Evolutionary conservation across 441 rosid species (phyloP).

Genomic region (Gossypium schwendimanii): DNA sequence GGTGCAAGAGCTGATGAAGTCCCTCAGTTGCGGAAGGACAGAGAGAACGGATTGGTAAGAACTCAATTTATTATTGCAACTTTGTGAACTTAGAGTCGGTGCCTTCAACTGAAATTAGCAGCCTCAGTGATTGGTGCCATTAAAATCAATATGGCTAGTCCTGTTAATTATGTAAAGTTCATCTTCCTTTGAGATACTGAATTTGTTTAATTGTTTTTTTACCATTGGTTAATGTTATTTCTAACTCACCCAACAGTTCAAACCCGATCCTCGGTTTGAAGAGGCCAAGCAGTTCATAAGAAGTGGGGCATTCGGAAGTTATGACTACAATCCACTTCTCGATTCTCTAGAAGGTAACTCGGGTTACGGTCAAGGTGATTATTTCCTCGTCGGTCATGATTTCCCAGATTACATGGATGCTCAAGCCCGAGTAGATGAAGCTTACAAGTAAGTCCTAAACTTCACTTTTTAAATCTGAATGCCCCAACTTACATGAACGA

Average conservation of each 20-base stretch:
- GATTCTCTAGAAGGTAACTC: constrained; percentile 86
- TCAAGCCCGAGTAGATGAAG: constrained; percentile 72
- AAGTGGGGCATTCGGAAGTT: constrained; percentile 85
- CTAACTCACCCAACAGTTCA: constrained; percentile 46
- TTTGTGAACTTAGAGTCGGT: neutral
- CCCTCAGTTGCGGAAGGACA: constrained; percentile 67
- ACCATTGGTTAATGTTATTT: constrained; percentile 17
- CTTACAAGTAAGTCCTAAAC: constrained; percentile 59
- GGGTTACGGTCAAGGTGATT: constrained; percentile 90
- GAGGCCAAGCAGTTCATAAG: constrained; percentile 78
- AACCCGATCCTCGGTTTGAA: constrained; percentile 83
- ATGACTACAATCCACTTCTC: constrained; percentile 76
- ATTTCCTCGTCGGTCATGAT: constrained; percentile 85
- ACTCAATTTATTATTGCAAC: neutral
- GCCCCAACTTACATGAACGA: neutral
- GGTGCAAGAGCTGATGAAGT: constrained; percentile 90
- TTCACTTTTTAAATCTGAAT: neutral
- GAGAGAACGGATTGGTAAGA: constrained; percentile 74
- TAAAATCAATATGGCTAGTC: neutral
- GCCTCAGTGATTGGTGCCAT: neutral
- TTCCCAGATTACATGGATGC: constrained; percentile 80
- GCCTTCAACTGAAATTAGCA: neutral
- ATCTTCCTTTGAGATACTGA: neutral
- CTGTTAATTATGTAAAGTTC: neutral
- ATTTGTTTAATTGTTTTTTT: neutral